Percentiles rank a stretch among this genome's conserved stretches.
These are phyloP conservation scores for Hippophae tibetana DNA, from an alignment of 306 rosid species.

Conservation along the genomic window DNA sequence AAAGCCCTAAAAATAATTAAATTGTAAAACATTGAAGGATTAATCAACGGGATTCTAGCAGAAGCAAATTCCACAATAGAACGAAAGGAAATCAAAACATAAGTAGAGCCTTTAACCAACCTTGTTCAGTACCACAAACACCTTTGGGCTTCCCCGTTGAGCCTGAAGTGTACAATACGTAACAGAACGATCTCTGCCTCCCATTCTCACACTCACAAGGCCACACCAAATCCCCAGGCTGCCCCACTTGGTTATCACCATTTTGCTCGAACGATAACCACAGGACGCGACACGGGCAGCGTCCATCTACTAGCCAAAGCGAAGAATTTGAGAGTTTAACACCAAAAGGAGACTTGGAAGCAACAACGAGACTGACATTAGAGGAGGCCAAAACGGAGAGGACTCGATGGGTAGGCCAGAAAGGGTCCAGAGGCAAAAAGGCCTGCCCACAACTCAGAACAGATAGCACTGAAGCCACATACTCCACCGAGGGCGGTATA, in stretches of 20 bases:
- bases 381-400: slow-evolving; percentile 43
- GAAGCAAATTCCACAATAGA: background rate
- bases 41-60: background rate
- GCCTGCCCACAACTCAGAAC: slow-evolving; percentile 66
- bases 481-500: slow-evolving; percentile 70
- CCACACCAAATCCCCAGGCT: slow-evolving; percentile 22
- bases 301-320: slow-evolving; percentile 38
- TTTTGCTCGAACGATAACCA: slow-evolving; percentile 44
- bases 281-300: slow-evolving; percentile 28
- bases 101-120: background rate
- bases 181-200: slow-evolving; percentile 55
- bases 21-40: slow-evolving; percentile 1
- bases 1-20: slow-evolving; percentile 43
- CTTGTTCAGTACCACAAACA: slow-evolving; percentile 78
- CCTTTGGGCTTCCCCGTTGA: slow-evolving; percentile 90
- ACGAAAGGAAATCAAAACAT: background rate
- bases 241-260: background rate
- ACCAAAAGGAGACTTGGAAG: slow-evolving; percentile 38
- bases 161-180: slow-evolving; percentile 89
- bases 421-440: slow-evolving; percentile 77
- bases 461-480: slow-evolving; percentile 66
- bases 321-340: slow-evolving; percentile 22
- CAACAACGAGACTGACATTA: slow-evolving; percentile 45
- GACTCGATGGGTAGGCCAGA: slow-evolving; percentile 66
- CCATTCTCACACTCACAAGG: slow-evolving; percentile 49